These are phyloP conservation scores for Friedmanniomyces simplex DNA, from an alignment of 495 filamentous ascomycete species.

Conservation along the genomic window DNA sequence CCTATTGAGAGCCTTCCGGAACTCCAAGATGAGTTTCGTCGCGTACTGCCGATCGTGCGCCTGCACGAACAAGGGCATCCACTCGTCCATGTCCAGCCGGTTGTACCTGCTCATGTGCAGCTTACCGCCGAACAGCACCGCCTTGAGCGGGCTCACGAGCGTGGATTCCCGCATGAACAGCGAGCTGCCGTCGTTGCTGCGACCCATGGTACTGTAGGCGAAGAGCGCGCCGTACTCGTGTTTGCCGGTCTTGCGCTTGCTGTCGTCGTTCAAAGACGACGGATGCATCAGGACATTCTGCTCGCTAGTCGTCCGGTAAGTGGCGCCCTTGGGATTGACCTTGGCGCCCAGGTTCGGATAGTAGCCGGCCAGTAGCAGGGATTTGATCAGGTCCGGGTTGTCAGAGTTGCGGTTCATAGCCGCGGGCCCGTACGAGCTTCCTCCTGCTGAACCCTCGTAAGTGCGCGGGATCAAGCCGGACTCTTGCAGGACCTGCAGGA, in stretches of 20 bases:
- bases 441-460: not conserved
- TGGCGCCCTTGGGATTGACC: slow-evolving; percentile 23
- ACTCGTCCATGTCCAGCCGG: slow-evolving; percentile 38
- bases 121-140: slow-evolving; percentile 43
- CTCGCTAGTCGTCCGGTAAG: slow-evolving; percentile 34
- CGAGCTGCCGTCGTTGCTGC: slow-evolving; percentile 34
- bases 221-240: slow-evolving; percentile 26
- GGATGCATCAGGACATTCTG: slow-evolving; percentile 37
- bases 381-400: slow-evolving; percentile 40
- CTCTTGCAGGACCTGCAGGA: slow-evolving; percentile 37
- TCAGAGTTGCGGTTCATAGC: slow-evolving; percentile 41
- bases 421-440: slow-evolving; percentile 33
- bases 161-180: slow-evolving; percentile 39
- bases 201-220: slow-evolving; percentile 32
- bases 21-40: slow-evolving; percentile 35
- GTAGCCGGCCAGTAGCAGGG: slow-evolving; percentile 39
- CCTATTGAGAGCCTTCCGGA: slow-evolving; percentile 35
- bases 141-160: slow-evolving; percentile 35
- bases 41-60: slow-evolving; percentile 23
- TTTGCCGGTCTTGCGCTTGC: not conserved
- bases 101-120: slow-evolving; percentile 23
- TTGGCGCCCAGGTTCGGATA: slow-evolving; percentile 41
- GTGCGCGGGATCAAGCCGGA: slow-evolving; percentile 35
- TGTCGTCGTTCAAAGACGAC: slow-evolving; percentile 31
- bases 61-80: slow-evolving; percentile 37